These are phyloP conservation scores for Dalbergia oliveri DNA, from an alignment of 306 rosid genomes.

Conservation along the genomic window DNA sequence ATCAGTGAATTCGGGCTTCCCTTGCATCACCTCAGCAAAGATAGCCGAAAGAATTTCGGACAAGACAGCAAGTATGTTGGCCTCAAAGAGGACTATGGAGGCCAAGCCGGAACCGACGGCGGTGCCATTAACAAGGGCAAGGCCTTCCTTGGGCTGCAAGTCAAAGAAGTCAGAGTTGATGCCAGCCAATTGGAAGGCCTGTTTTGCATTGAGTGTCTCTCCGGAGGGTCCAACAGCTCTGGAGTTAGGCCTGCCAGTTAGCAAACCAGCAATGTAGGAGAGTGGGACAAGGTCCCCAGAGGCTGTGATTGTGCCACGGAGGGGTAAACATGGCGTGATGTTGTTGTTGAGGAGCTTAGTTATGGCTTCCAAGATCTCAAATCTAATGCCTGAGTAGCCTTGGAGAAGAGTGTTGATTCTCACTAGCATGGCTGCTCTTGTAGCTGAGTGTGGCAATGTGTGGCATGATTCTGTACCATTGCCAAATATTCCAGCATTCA, in stretches of 20 bases:
- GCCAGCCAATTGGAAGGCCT: constrained; percentile 72
- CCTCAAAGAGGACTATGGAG: constrained; percentile 79
- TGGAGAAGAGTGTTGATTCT: constrained; percentile 94
- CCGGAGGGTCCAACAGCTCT: constrained; percentile 76
- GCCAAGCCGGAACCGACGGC: constrained; percentile 94
- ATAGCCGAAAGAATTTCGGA: constrained; percentile 79
- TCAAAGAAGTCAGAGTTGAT: constrained; percentile 75
- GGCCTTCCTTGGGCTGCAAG: constrained; percentile 90
- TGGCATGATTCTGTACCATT: constrained; percentile 68
- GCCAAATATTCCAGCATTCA: constrained; percentile 90
- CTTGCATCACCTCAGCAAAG: constrained; percentile 91
- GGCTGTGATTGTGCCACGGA: constrained; percentile 85
- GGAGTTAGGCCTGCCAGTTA: constrained; percentile 80
- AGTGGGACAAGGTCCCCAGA: constrained; percentile 95
- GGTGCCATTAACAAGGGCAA: constrained; percentile 92
- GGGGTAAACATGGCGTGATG: constrained; percentile 84
- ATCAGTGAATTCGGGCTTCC: constrained; percentile 89
- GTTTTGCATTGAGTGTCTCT: constrained; percentile 56
- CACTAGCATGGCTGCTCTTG: constrained; percentile 88
- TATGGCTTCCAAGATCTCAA: constrained; percentile 85
- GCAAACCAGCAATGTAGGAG: constrained; percentile 84
- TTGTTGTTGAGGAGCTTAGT: constrained; percentile 75
- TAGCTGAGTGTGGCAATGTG: constrained; percentile 70
- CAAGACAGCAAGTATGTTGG: constrained; percentile 69
- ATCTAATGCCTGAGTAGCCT: constrained; percentile 92